A percentile compares a stretch with the other conserved stretches of the same genome.
Conservation (phyloP, 495 filamentous ascomycete species). For the Terfezia claveryi region DNA sequence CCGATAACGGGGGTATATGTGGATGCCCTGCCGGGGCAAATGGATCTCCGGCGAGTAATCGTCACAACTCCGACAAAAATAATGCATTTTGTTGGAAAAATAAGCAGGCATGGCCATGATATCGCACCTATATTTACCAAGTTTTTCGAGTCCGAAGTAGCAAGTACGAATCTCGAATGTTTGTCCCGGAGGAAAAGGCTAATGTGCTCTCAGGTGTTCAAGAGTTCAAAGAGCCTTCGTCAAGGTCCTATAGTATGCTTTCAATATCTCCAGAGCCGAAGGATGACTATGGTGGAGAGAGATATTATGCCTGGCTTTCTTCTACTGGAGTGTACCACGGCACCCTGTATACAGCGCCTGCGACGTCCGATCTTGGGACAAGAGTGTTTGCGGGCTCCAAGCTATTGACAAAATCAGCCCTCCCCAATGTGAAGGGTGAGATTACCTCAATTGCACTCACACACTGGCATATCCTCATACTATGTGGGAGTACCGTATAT, state of each 20-base stretch:
- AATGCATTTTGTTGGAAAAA: conserved; percentile 55
- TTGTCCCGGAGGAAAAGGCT: conserved; percentile 1
- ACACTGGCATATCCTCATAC: conserved; percentile 72
- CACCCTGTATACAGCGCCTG: conserved; percentile 34
- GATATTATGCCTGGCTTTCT: conserved; percentile 75
- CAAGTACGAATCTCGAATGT: conserved; percentile 6
- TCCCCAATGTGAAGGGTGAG: conserved; percentile 42
- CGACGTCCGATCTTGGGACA: conserved; percentile 34
- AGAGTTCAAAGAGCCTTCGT: conserved; percentile 15
- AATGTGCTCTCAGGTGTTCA: conserved; percentile 9
- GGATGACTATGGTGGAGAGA: conserved; percentile 32
- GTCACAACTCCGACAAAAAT: conserved; percentile 54
- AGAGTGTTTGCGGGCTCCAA: conserved; percentile 48
- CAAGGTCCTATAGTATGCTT: conserved; percentile 15
- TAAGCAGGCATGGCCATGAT: conserved; percentile 49
- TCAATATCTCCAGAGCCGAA: conserved; percentile 53
- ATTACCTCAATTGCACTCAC: conserved; percentile 67
- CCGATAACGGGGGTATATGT: conserved; percentile 64
- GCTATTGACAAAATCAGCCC: conserved; percentile 46
- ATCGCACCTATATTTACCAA: conserved; percentile 61
- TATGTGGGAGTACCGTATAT: conserved; percentile 61
- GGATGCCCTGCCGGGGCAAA: conserved; percentile 38
- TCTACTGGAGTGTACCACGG: conserved; percentile 77
- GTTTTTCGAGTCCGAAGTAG: conserved; percentile 59
- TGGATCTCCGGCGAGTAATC: conserved; percentile 52